Percentiles rank a stretch among this genome's conserved stretches.
Evolutionary conservation across 768 basidiomycete species (phyloP).

Genomic region (Lanmaoa pseudosensibilis): DNA sequence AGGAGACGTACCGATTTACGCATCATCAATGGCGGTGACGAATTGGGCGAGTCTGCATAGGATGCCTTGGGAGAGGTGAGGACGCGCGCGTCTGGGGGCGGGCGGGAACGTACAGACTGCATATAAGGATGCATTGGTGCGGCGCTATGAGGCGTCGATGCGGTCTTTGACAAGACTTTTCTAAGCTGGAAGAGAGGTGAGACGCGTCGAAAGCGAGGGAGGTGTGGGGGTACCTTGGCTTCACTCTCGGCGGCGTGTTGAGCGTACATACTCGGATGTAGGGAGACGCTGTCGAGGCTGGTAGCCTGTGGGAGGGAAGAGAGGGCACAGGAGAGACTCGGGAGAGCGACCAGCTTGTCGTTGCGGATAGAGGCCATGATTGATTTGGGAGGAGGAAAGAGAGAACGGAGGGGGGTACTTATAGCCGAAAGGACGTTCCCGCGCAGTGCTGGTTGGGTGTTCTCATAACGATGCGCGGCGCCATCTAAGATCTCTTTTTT

Average conservation of each 20-base stretch:
- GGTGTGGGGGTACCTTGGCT: constrained; percentile 60
- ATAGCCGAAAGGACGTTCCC: constrained; percentile 9
- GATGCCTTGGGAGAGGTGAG: constrained; percentile 33
- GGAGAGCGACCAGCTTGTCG: constrained; percentile 65
- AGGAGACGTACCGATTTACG: constrained; percentile 45
- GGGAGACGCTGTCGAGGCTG: constrained; percentile 60
- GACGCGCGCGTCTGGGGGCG: neutral
- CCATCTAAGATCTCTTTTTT: constrained; percentile 23
- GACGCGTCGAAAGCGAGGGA: constrained; percentile 3
- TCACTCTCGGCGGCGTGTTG: constrained; percentile 70
- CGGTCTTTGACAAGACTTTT: constrained; percentile 60
- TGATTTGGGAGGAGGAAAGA: neutral
- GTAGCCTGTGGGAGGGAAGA: constrained; percentile 71
- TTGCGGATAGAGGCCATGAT: constrained; percentile 39
- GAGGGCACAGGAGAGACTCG: constrained; percentile 68
- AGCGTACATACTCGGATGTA: constrained; percentile 72
- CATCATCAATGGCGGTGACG: constrained; percentile 56
- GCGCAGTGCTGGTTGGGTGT: constrained; percentile 1
- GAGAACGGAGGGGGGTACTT: constrained; percentile 13
- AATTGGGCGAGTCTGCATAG: constrained; percentile 37
- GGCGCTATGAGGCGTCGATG: constrained; percentile 36
- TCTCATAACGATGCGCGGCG: constrained; percentile 29
- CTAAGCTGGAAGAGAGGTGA: constrained; percentile 44
- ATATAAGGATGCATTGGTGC: constrained; percentile 35
- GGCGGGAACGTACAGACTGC: constrained; percentile 36